Base-by-base conservation (phyloP, 1,284 basidiomycete species). In the Leccinum cinnamomeum region DNA sequence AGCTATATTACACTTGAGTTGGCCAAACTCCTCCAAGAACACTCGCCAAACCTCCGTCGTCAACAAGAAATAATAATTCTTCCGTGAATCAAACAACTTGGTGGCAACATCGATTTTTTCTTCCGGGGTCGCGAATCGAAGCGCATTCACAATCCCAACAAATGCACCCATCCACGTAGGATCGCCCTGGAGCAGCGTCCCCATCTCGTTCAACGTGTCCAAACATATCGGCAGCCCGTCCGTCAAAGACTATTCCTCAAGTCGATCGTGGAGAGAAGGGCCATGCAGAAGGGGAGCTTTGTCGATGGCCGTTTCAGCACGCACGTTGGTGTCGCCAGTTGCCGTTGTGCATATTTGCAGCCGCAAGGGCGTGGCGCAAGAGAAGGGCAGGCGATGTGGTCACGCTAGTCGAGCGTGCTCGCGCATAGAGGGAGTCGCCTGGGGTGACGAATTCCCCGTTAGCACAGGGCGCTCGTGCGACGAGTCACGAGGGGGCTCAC, bases 31-130 rank as follows among this genome's bases (percentile, higher is more conserved):
- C 18, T 28, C 18, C 33, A n/a, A 12, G 4, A 6, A 41, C 12
- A 65, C 60, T 28, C 30, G 53, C 63, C 63, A 64, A n/a, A 64
- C 14, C 3, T 63, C 64, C 2, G 61, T 63, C 18, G 55, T 59
- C 39, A 63, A 23, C 55, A 63, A 53, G 10, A 63, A 63, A 63
- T 66, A 55, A 57, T 35, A 35, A 20, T 48, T 23, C 20, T 14
- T 58, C 7, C 30, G 60, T 7, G 64, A 53, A 30, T 66, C 64
- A 53, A 63, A 64, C 12, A 66, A 23, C 20, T 57, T 64, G 39
- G 56, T 14, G 14, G 44, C 64, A 18, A 33, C 28, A 25, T 44
- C 33, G n/a, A 64, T 58, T 23, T 46, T 66, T 53, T 63, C 61
- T 28, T 64, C 63, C 1, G 7, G 7, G 4, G 56, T 30, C 2